Conservation (phyloP, 495 filamentous ascomycete species). For the Aspergillus campestris region DNA sequence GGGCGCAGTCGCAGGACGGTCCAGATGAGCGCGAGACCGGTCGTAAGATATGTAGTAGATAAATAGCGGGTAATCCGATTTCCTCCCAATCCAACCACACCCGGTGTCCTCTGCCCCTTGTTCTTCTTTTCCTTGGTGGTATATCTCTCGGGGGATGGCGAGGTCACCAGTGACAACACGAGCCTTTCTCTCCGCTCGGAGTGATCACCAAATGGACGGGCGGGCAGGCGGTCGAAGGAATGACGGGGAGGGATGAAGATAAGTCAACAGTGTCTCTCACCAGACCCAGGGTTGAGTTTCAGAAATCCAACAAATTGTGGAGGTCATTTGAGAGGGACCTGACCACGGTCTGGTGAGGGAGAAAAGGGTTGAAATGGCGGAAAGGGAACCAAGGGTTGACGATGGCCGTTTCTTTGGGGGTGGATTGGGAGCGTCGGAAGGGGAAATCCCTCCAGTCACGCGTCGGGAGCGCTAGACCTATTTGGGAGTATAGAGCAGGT, state of each 20-base stretch:
- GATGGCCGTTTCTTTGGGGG: conserved; percentile 11
- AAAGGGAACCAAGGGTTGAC: conserved; percentile 21
- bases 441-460: conserved; percentile 32
- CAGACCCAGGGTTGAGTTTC: conserved; percentile 11
- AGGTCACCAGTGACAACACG: conserved; percentile 7
- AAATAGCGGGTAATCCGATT: conserved; percentile 5
- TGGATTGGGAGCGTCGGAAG: conserved; percentile 19
- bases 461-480: conserved; percentile 36
- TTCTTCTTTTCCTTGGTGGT: background rate
- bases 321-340: conserved; percentile 20
- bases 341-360: conserved; percentile 20
- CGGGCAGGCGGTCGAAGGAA: conserved; percentile 8
- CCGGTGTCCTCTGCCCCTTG: too few species aligned
- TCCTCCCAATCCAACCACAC: too few species aligned
- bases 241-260: conserved; percentile 1
- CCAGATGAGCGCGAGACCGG: background rate
- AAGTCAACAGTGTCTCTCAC: conserved; percentile 12
- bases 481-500: conserved; percentile 6
- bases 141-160: conserved; percentile 11
- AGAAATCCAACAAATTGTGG: conserved; percentile 7
- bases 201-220: conserved; percentile 13
- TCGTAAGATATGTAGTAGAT: background rate
- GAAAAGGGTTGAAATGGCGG: conserved; percentile 18
- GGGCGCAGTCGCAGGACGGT: conserved; percentile 9
- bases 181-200: conserved; percentile 15